Conservation (phyloP, 306 rosid genomes). For the Mucuna pruriens region DNA sequence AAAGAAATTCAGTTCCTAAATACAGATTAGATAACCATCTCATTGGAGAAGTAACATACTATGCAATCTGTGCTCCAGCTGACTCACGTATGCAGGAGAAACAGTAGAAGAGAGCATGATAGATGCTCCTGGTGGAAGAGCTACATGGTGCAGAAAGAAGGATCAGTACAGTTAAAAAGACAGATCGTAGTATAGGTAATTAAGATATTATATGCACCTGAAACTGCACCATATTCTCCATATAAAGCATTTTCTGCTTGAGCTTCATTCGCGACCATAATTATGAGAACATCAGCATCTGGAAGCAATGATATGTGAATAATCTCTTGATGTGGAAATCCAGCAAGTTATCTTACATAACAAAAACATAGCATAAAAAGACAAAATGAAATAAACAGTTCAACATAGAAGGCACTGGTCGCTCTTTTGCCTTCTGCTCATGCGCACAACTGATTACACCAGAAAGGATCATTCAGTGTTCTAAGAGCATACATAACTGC, state of each 20-base stretch:
- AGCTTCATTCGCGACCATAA: slow-evolving; percentile 91
- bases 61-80: slow-evolving; percentile 74
- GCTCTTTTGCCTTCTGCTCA: slow-evolving; percentile 28
- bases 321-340: slow-evolving; percentile 20
- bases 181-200: slow-evolving; percentile 10
- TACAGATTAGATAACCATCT: slow-evolving; percentile 34
- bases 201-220: slow-evolving; percentile 64
- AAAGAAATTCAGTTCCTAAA: slow-evolving; percentile 26
- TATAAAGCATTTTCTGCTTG: slow-evolving; percentile 85
- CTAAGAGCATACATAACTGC: background rate
- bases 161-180: slow-evolving; percentile 36
- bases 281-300: slow-evolving; percentile 87
- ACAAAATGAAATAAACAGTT: slow-evolving; percentile 4
- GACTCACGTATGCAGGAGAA: slow-evolving; percentile 90
- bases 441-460: background rate
- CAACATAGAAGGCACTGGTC: background rate
- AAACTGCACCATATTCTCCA: slow-evolving; percentile 87
- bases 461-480: background rate
- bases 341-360: slow-evolving; percentile 18
- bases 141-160: slow-evolving; percentile 51
- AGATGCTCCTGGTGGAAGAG: slow-evolving; percentile 83
- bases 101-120: slow-evolving; percentile 89
- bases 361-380: background rate
- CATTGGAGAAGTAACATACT: slow-evolving; percentile 58
- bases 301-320: slow-evolving; percentile 38